Conservation (phyloP, 129 eudicot species). For the Smallanthus sonchifolius region DNA sequence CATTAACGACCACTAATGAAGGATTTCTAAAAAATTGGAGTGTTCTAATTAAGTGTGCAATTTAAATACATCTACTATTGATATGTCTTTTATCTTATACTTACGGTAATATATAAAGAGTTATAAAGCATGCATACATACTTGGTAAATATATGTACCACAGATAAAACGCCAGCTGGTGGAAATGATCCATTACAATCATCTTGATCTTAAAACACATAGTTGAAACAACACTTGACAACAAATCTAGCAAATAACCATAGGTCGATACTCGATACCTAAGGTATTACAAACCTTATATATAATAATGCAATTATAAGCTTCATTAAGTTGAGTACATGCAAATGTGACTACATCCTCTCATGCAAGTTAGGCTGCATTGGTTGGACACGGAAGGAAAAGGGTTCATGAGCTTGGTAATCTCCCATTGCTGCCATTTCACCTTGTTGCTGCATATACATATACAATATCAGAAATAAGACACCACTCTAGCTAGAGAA, state of each 20-base stretch:
- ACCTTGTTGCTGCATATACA: slow-evolving; percentile 42
- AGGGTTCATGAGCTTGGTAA: slow-evolving; percentile 48
- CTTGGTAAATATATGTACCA: no score
- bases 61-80: no score
- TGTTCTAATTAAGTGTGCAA: no score
- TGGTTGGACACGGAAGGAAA: slow-evolving; percentile 76
- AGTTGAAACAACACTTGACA: no score
- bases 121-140: no score
- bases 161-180: no score
- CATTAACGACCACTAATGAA: no score
- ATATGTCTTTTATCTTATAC: no score
- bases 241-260: neutral
- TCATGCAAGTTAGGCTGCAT: slow-evolving; percentile 85
- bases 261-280: neutral
- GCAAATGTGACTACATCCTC: slow-evolving; percentile 30
- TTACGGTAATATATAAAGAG: no score
- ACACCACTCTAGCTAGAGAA: neutral
- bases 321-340: neutral
- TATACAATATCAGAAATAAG: neutral
- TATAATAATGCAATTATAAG: neutral
- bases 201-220: no score
- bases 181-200: no score
- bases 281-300: neutral
- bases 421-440: slow-evolving; percentile 49
- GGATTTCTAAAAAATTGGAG: no score